Conservation (phyloP, 2,329 filamentous ascomycete genomes). For the Zymoseptoria passerinii region DNA sequence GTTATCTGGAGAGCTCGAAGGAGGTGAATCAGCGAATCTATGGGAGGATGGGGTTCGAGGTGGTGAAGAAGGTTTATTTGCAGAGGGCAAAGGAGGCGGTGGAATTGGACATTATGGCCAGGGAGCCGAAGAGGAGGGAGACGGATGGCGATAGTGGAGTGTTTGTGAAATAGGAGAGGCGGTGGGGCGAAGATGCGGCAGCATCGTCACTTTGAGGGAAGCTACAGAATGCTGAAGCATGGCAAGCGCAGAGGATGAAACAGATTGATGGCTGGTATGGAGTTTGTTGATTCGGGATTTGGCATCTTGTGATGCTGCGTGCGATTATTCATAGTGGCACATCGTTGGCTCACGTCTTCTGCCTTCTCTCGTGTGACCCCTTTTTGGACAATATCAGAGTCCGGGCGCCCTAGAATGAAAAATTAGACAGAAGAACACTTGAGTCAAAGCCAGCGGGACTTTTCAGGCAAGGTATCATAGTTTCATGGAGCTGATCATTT, state of each 20-base stretch:
- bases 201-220: background rate
- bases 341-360: no score
- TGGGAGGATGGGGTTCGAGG: conserved; percentile 63
- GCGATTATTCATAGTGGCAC: no score
- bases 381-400: no score
- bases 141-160: conserved; percentile 17
- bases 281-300: background rate
- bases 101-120: conserved; percentile 70
- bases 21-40: conserved; percentile 63
- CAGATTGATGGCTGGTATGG: conserved; percentile 7
- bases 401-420: background rate
- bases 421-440: background rate
- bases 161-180: conserved; percentile 7
- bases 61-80: conserved; percentile 55
- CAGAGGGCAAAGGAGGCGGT: conserved; percentile 52
- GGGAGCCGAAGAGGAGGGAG: conserved; percentile 47
- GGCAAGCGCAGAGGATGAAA: conserved; percentile 9
- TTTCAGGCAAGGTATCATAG: background rate
- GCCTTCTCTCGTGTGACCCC: no score
- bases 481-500: background rate
- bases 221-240: background rate
- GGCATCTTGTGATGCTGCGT: background rate
- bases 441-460: background rate
- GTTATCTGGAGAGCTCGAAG: conserved; percentile 74
- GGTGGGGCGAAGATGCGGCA: no score